These are phyloP conservation scores for Fraxinus latifolia DNA, from an alignment of 305 asterid species.

Conservation along the genomic window DNA sequence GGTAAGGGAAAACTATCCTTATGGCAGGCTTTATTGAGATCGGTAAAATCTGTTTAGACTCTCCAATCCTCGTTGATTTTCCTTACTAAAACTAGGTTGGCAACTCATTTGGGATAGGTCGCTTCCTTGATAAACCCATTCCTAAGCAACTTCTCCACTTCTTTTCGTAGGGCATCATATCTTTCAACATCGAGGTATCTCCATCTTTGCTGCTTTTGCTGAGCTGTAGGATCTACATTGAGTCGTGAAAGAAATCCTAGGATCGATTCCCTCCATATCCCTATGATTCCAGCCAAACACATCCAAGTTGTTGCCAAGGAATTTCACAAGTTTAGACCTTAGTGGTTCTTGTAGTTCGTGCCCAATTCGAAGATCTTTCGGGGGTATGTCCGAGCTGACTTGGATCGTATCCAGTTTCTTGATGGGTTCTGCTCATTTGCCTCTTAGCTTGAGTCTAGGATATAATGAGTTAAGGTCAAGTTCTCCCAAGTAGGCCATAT, in stretches of 20 bases:
- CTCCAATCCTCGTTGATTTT: too few species aligned
- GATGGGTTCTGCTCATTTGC: accelerated
- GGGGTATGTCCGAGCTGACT: neutral
- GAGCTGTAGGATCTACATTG: neutral
- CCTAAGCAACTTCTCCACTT: neutral
- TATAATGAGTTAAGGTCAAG: too few species aligned
- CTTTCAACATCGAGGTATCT: neutral
- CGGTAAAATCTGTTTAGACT: neutral
- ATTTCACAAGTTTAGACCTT: too few species aligned
- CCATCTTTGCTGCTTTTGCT: accelerated
- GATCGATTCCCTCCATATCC: neutral
- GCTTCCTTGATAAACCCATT: neutral
- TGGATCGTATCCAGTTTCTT: neutral
- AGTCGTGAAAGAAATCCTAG: neutral
- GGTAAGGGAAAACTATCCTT: accelerated
- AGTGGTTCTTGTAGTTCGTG: neutral
- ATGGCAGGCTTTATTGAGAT: neutral
- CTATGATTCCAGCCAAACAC: neutral
- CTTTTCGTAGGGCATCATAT: neutral
- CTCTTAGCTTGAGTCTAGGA: too few species aligned
- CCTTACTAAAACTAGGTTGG: neutral
- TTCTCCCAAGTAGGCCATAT: too few species aligned
- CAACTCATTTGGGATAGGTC: neutral
- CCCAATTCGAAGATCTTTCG: neutral
- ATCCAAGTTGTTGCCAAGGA: neutral